Base-by-base conservation (phyloP, 257 asterid species). In the Cinchona pubescens region DNA sequence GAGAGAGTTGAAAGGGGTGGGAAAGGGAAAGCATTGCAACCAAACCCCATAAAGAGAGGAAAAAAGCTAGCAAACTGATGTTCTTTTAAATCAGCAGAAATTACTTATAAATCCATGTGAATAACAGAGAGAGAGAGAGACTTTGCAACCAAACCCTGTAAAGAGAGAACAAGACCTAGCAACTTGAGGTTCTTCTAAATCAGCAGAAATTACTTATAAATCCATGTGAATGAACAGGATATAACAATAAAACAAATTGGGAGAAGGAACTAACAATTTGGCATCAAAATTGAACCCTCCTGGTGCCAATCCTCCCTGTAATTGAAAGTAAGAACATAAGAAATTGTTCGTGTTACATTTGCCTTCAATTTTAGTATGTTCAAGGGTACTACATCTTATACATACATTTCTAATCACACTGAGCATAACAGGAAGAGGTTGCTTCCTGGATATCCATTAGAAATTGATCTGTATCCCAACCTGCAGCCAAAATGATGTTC, bases 251-350 rank as follows among this genome's bases (percentile, higher is more conserved):
- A 53, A 49, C 56, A n/a, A 65, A 67, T 1, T 40, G 38, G 29
- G 61, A 18, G 45, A 32, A 61, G 76, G 77, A 67, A 83, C 93
- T 65, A 76, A 94, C 97, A 95, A 75, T 83, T 95, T 95, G 14
- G 99, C 99, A 76, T 95, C 99, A 77, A 95, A 95, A 71, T 95
- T 95, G 89, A 95, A 92, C 25, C 99, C 99, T 81, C 99, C 99
- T 0, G 99, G 98, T 2, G 98, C 96, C 75, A 95, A 61, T 66
- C 99, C 99, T 72, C 97, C 96, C 98, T 94, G 88, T 29, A 67
- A 75, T 34, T 9, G 21, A 65, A 40, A 67, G 53, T 29, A 13
- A 70, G 65, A 76, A 43, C 32, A 71, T 77, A 9, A 69, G 73
- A 69, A 67, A 53, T 5, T 15, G 58, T 58, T 35, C 58, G 59